Base-by-base conservation (phyloP, 768 basidiomycete genomes). In the Strobilomyces confusus region DNA sequence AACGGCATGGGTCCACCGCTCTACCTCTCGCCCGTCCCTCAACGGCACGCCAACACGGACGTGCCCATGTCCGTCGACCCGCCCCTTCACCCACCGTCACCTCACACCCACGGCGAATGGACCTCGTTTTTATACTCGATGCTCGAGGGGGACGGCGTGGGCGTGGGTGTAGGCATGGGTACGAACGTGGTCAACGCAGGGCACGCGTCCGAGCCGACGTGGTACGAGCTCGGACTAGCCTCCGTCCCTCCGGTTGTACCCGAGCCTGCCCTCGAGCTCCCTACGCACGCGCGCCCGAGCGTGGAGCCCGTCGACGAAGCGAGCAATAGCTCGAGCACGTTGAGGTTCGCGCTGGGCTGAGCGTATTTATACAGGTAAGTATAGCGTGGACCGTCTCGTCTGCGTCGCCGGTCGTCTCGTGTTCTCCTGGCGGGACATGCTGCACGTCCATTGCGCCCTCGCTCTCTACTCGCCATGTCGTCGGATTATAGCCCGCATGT, bases 101-200 rank as follows among this genome's bases (percentile, higher is more conserved):
- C 51, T 7, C 55, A 55, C 4, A 2, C 22, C 9, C 20, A 20
- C 59, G 68, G 68, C 13, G 68, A 69, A 38, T 69, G 68, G 68
- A 69, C 68, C 0, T 69, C 69, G 5, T 71, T 69, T 43, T 50
- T 69, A 23, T 67, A 69, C 38, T 69, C 68, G 14, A 63, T 69
- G 67, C 69, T 69, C 29, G 68, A 69, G 25, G 64, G 69, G 14
- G 69, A 70, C 20, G 63, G 59, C 3, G 58, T 61, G 3, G 59
- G 58, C 9, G 59, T 51, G 2, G 48, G 58, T 5, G 43, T 58
- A n/a, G n/a, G n/a, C n/a, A n/a, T n/a, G 3, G 38, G 51, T 17
- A n/a, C 49, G 15, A 48, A n/a, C 30, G 49, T 56, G 12, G 59
- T 52, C 2, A 40, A 37, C 2, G 22, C 44, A 1, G 41, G 48